A percentile compares a stretch with the other conserved stretches of the same genome.
Conservation (phyloP, 495 filamentous ascomycete species). For the Schizothecium vesticola region DNA sequence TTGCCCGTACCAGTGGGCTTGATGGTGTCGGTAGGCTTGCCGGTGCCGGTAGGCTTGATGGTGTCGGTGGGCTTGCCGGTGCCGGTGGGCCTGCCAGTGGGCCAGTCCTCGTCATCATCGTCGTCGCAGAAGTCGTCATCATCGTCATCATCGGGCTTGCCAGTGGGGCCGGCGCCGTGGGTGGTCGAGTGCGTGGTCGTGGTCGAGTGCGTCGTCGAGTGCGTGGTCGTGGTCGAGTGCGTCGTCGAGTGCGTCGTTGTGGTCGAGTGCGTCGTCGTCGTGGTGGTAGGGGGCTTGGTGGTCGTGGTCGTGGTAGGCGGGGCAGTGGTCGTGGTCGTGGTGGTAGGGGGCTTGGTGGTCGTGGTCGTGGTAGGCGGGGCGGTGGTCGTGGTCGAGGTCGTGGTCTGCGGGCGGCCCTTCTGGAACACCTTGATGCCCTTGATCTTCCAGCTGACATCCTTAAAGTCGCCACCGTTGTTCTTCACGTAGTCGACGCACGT, state of each 20-base stretch:
- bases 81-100: no score
- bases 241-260: constrained; percentile 24
- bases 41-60: no score
- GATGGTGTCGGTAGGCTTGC: no score
- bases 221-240: constrained; percentile 3
- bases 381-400: constrained; percentile 22
- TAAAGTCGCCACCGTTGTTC: constrained; percentile 50
- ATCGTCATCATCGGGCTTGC: background rate
- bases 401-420: constrained; percentile 35
- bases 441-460: constrained; percentile 51
- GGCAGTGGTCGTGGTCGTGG: constrained; percentile 41
- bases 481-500: constrained; percentile 56
- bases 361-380: constrained; percentile 32
- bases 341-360: constrained; percentile 38
- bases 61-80: no score
- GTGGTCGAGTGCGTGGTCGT: constrained; percentile 26
- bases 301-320: constrained; percentile 19
- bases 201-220: background rate
- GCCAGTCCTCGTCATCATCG: background rate
- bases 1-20: no score
- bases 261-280: constrained; percentile 36
- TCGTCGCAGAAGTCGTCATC: background rate
- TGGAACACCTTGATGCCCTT: constrained; percentile 51
- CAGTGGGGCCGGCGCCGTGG: constrained; percentile 27
- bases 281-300: constrained; percentile 39